Conservation (phyloP, 768 basidiomycete genomes). For the Lactarius tabidus region DNA sequence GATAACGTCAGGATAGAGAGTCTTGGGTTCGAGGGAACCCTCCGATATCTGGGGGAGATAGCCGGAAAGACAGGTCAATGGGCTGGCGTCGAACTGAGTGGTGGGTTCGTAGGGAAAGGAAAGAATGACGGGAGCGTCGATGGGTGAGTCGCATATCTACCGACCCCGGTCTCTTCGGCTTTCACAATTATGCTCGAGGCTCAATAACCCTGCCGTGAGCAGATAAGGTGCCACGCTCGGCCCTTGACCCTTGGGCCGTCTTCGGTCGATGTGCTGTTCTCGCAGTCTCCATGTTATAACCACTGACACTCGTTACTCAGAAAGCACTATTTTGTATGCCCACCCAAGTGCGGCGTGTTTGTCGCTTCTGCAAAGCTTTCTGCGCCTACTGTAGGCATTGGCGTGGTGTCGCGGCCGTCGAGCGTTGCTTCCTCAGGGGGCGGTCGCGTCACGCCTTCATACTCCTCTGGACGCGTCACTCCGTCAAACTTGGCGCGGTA, state of each 20-base stretch:
- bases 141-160: constrained; percentile 55
- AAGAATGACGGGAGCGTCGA: constrained; percentile 92
- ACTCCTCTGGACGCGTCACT: constrained; percentile 28
- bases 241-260: neutral
- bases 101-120: constrained; percentile 83
- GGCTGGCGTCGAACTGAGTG: constrained; percentile 89
- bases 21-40: constrained; percentile 79
- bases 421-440: constrained; percentile 75
- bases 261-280: constrained; percentile 2
- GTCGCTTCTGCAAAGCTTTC: constrained; percentile 81
- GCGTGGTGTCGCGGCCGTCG: constrained; percentile 54
- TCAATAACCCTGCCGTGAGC: constrained; percentile 1
- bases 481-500: constrained; percentile 38
- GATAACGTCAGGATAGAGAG: constrained; percentile 85
- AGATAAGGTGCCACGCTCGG: neutral
- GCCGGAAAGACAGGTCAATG: constrained; percentile 86
- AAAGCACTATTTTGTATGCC: constrained; percentile 71
- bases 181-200: constrained; percentile 3
- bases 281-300: neutral
- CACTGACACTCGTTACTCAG: constrained; percentile 11
- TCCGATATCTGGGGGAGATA: constrained; percentile 80
- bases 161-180: constrained; percentile 14
- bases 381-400: constrained; percentile 59
- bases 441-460: constrained; percentile 46
- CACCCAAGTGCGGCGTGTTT: constrained; percentile 87